A percentile compares a stretch with the other conserved stretches of the same genome.
Conservation (phyloP, 257 asterid species). For the Nicotiana knightiana region DNA sequence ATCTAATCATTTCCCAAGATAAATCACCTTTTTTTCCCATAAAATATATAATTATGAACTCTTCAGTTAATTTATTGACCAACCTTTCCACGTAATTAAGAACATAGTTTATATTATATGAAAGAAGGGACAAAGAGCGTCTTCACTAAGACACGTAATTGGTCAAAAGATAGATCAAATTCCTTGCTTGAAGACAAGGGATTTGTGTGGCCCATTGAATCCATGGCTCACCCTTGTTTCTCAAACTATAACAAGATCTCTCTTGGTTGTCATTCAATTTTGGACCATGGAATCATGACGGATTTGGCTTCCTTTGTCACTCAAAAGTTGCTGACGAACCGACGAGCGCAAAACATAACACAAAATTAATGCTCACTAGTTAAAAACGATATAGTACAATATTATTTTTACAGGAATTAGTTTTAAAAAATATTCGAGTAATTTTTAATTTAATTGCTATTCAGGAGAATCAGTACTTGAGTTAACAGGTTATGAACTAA, state of each 20-base stretch:
- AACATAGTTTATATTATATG: not conserved
- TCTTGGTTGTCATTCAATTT: not conserved
- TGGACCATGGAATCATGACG: not conserved
- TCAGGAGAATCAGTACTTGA: no score
- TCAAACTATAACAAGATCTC: not conserved
- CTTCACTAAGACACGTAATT: not conserved
- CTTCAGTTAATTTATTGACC: not conserved
- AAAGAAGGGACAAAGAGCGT: not conserved
- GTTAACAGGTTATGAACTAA: no score
- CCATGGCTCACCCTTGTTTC: no score
- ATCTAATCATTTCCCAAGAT: constrained; percentile 1
- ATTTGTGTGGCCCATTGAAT: constrained; percentile 1
- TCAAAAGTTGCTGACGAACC: not conserved
- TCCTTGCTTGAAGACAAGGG: constrained; percentile 22
- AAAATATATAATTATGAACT: not conserved
- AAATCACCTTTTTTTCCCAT: not conserved
- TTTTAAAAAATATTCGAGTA: no score
- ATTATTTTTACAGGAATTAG: no score
- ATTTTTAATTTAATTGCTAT: no score
- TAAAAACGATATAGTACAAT: no score
- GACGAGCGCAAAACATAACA: no score
- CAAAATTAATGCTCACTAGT: no score
- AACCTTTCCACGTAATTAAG: not conserved
- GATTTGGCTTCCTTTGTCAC: not conserved
- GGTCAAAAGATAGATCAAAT: constrained; percentile 12